These are phyloP conservation scores for Trichothecium sympodiale DNA, from an alignment of 2,329 filamentous ascomycete species.

Conservation along the genomic window DNA sequence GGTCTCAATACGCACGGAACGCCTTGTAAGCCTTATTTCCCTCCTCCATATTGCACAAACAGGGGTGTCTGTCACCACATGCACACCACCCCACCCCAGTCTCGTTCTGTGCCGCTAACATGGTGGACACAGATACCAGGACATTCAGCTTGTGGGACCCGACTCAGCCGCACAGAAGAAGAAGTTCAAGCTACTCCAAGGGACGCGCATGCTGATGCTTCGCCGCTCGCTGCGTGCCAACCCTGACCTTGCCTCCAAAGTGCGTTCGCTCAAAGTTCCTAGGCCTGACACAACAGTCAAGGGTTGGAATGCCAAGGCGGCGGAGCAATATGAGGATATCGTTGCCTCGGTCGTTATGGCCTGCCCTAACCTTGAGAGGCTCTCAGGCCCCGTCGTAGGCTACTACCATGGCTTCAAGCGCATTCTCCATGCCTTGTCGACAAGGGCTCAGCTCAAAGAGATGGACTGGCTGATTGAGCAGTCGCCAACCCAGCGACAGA, in stretches of 20 bases:
- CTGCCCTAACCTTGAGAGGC: conserved; percentile 51
- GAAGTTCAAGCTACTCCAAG: conserved; percentile 40
- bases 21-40: conserved; percentile 40
- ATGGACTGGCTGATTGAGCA: conserved; percentile 48
- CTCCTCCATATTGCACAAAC: conserved; percentile 1
- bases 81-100: too few species aligned
- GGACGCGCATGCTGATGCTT: conserved; percentile 43
- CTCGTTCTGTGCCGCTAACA: conserved; percentile 5
- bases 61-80: conserved; percentile 3
- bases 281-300: conserved; percentile 29
- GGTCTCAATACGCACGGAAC: conserved; percentile 36
- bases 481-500: conserved; percentile 14
- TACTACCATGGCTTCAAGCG: conserved; percentile 47
- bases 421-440: conserved; percentile 48
- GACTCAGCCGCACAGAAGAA: conserved; percentile 47
- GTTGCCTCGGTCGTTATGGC: conserved; percentile 52
- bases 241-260: conserved; percentile 39
- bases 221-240: conserved; percentile 45
- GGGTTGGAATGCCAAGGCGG: conserved; percentile 11
- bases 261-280: conserved; percentile 44
- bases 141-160: conserved; percentile 47
- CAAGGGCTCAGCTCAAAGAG: conserved; percentile 41
- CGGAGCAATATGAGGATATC: conserved; percentile 43
- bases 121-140: conserved; percentile 35
- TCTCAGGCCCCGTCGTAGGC: conserved; percentile 40